Conservation (phyloP, 352 stramenopile genomes). For the Phytophthora pini region DNA sequence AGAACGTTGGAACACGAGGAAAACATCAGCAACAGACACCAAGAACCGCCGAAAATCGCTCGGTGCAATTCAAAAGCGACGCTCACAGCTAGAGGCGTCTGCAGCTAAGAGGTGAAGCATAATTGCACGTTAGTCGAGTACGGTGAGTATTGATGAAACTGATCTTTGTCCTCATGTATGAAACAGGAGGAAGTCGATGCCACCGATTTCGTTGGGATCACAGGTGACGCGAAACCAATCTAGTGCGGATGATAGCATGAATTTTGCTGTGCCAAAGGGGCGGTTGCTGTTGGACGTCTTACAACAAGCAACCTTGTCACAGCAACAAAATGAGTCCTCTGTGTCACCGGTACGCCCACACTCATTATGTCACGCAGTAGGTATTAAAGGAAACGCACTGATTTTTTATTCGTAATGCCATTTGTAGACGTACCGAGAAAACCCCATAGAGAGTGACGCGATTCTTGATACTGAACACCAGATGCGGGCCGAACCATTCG, state of each 20-base stretch:
- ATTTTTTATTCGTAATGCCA: too few relatives aligned
- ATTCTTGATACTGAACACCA: conserved; percentile 71
- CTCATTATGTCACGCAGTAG: too few relatives aligned
- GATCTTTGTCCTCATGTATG: conserved; percentile 1
- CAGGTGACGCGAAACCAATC: conserved; percentile 10
- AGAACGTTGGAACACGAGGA: conserved; percentile 45
- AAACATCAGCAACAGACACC: conserved; percentile 36
- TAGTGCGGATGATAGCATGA: conserved; percentile 10
- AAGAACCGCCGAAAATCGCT: conserved; percentile 49
- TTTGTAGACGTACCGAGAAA: conserved; percentile 2
- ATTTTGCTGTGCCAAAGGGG: conserved; percentile 22
- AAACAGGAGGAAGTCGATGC: conserved; percentile 36
- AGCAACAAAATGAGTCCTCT: conserved; percentile 35
- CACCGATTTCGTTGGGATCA: conserved; percentile 12
- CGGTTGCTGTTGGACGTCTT: conserved; percentile 62
- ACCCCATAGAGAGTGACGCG: conserved; percentile 38
- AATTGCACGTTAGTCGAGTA: neutral
- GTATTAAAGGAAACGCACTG: too few relatives aligned
- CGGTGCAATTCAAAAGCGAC: conserved; percentile 36
- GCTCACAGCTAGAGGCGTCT: conserved; percentile 32
- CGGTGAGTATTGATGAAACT: neutral
- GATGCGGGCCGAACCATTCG: conserved; percentile 62
- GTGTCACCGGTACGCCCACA: conserved; percentile 22
- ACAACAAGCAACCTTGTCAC: conserved; percentile 65
- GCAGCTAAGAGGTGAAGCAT: conserved; percentile 27